Base-by-base conservation (phyloP, 1,284 basidiomycete species). In the Rhodotorula sp. region DNA sequence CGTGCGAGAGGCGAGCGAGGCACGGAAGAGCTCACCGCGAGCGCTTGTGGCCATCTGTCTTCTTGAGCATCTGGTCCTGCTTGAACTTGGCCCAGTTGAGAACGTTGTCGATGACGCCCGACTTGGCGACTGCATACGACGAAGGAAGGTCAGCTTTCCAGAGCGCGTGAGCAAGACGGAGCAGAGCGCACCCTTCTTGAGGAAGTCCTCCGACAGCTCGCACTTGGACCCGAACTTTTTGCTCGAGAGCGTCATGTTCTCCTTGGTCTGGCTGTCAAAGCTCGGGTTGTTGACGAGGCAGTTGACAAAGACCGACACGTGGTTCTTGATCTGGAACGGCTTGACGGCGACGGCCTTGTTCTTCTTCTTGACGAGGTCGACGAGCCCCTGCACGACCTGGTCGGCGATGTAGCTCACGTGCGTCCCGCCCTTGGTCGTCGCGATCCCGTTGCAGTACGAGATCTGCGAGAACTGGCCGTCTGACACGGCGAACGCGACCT, bases 221-320 rank as follows among this genome's bases (percentile, higher is more conserved):
- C 90, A 94, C 72, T 91, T 91, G 61, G 92, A 93, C 3, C 87
- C 87, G 80, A 99, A 99, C 80, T 97, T 96, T 61, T 89, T 90
- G 53, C 89, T 85, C 41, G 91, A 90, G 60, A 99, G 84, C 3
- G 95, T 99, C 77, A 99, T 84, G 13, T 90, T 92, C 82, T 99
- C 97, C 84, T 99, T 99, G 60, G 97, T 99, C 83, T 99, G 97
- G 84, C 93, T 95, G 85, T 99, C 96, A 82, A 99, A 99, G 1
- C 95, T 93, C 14, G 97, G 96, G 81, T 99, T 99, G 84, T 97
- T 95, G 74, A 99, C 91, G 74, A 97, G 85, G 34, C 92, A 89
- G 80, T 99, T 99, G 81, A 99, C 91, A 80, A 99, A 99, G 72
- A 99, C 87, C 93, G 93, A 97, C 88, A 99, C 93, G 80, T 99